phyloP scores from a whole-genome alignment of 768 basidiomycete species.

The Piloderma croceum region DNA sequence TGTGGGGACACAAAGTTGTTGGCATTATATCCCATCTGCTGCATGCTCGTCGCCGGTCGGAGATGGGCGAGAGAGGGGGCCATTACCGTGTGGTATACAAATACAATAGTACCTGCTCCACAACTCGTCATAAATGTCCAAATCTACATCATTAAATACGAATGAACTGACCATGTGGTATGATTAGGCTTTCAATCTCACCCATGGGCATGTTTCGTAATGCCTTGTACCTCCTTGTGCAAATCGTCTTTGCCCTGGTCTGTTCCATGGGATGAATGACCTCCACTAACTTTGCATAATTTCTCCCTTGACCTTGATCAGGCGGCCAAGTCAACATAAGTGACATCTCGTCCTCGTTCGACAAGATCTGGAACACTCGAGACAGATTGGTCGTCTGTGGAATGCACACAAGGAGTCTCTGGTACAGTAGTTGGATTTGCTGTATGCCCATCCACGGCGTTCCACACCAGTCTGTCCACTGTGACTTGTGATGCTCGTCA shows the following conservation, averaged over 20 bases:
- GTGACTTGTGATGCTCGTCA: conserved; percentile 65
- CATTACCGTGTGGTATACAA: conserved; percentile 17
- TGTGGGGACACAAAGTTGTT: conserved; percentile 30
- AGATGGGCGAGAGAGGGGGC: conserved; percentile 34
- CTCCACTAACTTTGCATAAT: conserved; percentile 56
- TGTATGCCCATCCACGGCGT: conserved; percentile 57
- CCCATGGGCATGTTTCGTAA: conserved; percentile 57
- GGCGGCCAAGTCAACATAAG: conserved; percentile 76
- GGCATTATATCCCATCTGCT: conserved; percentile 40
- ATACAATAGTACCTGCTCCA: conserved; percentile 7
- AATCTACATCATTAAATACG: conserved; percentile 13
- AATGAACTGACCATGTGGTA: conserved; percentile 70
- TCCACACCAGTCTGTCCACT: conserved; percentile 88
- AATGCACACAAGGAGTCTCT: conserved; percentile 49
- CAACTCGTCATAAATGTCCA: no score
- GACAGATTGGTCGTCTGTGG: conserved; percentile 47
- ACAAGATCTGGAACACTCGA: conserved; percentile 76
- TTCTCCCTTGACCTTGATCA: conserved; percentile 44
- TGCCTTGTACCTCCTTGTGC: conserved; percentile 78
- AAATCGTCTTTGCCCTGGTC: conserved; percentile 78
- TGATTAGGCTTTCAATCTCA: conserved; percentile 82
- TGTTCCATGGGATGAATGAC: conserved; percentile 52
- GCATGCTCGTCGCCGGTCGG: conserved; percentile 38
- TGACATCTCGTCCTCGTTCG: conserved; percentile 50
- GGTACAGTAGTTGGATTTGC: conserved; percentile 55